Percentiles rank a stretch among this genome's conserved stretches.
Evolutionary conservation across 2,329 filamentous ascomycete genomes (phyloP).

Genomic region (Botrytis hyacinthi): DNA sequence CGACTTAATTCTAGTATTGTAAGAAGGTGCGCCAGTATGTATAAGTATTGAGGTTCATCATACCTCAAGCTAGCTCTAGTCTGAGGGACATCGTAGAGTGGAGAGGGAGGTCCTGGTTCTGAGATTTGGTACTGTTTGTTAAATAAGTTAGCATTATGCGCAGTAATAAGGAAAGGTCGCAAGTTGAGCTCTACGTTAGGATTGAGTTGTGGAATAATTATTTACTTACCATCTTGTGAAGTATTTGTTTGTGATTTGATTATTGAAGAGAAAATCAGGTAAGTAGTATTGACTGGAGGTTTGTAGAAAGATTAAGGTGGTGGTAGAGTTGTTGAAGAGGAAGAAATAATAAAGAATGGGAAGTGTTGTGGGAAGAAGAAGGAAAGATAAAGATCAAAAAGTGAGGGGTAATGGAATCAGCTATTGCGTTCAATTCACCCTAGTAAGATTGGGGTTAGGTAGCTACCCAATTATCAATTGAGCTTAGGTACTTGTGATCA

Average conservation of each 20-base stretch:
- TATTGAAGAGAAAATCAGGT: not conserved
- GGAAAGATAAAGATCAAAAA: not conserved
- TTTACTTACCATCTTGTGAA: not conserved
- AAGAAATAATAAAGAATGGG: not conserved
- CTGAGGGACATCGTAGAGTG: too few relatives aligned
- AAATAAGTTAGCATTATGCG: not conserved
- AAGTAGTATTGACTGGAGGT: not conserved
- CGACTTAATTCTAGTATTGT: not conserved
- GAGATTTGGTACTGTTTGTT: not conserved
- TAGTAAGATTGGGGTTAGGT: not conserved
- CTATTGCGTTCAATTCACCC: not conserved
- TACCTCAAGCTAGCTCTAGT: not conserved
- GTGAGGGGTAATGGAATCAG: not conserved
- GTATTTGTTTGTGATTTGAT: not conserved
- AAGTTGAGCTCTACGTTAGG: not conserved
- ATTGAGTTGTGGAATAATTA: not conserved
- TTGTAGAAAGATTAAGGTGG: not conserved
- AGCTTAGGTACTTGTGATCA: not conserved
- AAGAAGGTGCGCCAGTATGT: not conserved
- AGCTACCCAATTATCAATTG: not conserved
- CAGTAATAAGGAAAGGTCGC: not conserved
- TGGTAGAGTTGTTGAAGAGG: not conserved
- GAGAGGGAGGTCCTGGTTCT: not conserved
- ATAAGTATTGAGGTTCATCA: not conserved
- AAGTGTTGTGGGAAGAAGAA: not conserved